Evolutionary conservation across 495 filamentous ascomycete species (phyloP).

Genomic region (Hypoxylon fuscum): DNA sequence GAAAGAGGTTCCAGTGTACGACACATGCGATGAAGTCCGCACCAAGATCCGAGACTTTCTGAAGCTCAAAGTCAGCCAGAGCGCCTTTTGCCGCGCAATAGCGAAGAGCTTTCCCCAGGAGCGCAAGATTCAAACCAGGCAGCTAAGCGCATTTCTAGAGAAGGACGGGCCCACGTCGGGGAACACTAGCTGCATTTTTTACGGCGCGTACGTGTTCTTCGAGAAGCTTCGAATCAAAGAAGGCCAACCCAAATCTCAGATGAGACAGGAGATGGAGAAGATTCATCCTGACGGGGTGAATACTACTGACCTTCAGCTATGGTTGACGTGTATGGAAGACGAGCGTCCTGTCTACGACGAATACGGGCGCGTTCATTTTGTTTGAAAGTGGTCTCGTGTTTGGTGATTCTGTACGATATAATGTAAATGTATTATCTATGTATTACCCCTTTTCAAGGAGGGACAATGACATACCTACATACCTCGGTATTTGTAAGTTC

Average conservation of each 20-base stretch:
- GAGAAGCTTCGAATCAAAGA: slow-evolving; percentile 63
- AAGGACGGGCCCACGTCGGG: slow-evolving; percentile 55
- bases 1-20: no score
- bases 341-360: background rate
- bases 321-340: slow-evolving; percentile 5
- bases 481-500: no score
- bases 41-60: no score
- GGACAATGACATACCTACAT: background rate
- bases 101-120: no score
- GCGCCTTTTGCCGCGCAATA: no score
- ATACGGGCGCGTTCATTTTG: slow-evolving; percentile 9
- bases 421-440: no score
- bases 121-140: slow-evolving; percentile 37
- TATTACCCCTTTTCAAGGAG: no score
- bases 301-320: background rate
- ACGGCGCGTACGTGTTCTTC: slow-evolving; percentile 59
- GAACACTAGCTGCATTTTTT: slow-evolving; percentile 53
- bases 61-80: no score
- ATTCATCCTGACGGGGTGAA: slow-evolving; percentile 27
- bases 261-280: slow-evolving; percentile 57
- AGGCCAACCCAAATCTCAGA: slow-evolving; percentile 58
- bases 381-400: background rate
- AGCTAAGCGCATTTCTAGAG: slow-evolving; percentile 51
- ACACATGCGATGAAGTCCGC: no score
- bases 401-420: no score